Base-by-base conservation (phyloP, 108 stramenopile genomes). In the Fistulifera pelliculosa region DNA sequence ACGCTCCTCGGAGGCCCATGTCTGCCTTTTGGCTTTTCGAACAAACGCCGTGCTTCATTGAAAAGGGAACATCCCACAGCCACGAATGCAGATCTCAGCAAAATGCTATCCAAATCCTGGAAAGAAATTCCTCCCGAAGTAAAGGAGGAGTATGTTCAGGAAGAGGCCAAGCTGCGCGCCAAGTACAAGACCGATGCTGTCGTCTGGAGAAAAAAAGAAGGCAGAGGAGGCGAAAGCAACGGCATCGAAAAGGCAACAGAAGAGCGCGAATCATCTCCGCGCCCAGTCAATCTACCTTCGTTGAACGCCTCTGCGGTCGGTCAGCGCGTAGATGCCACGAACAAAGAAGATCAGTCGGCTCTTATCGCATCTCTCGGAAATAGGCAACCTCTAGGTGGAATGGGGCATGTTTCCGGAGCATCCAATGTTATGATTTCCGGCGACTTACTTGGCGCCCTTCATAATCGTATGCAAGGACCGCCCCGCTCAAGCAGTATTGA, bases 1-100 rank as follows among this genome's bases (percentile, higher is more conserved):
- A 52, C 41, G 71, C 70, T 22, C 78, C 78, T 1, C 75, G 75
- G 22, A 70, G 78, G 15, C 70, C 74, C 6, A 75, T 79, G 78
- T 35, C 31, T 3, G 69, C 77, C 21, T 79, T 71, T 56, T 27
- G 71, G 27, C 2, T 77, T 65, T 28, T 77, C 71, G 6, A 73
- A 69, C 41, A 58, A 45, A n/a, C 63, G 60, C 23, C 67, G 76
- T 12, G 14, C 47, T 23, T 14, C 54, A 12, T 47, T 73, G 15
- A 69, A 69, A 35, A 26, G 47, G 0, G 27, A 53, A 38, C 28
- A 71, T 42, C 64, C 64, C n/a, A 39, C 35, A 2, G 56, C 51
- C 2, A 66, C 54, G 8, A 71, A 61, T 49, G 45, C 65, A 1
- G 65, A 71, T 35, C 49, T 64, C 35, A 61, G 65, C 13, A 54